Base-by-base conservation (phyloP, 352 stramenopile genomes). In the Plasmopara halstedii region DNA sequence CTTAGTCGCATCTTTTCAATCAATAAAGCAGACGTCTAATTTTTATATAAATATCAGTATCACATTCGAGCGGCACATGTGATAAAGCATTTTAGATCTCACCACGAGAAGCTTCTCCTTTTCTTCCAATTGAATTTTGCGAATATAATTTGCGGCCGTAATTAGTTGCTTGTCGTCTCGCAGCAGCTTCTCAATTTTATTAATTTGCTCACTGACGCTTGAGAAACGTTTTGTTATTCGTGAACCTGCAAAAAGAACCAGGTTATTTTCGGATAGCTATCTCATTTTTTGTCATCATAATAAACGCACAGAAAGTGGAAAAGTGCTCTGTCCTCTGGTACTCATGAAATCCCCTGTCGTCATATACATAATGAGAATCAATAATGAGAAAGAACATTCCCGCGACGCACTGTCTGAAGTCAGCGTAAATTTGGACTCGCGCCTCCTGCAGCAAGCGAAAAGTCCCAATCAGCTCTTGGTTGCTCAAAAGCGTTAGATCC, bases 61-160 rank as follows among this genome's bases (percentile, higher is more conserved):
- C n/a, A n/a, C n/a, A n/a, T n/a, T n/a, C n/a, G n/a, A n/a, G n/a
- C n/a, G n/a, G n/a, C n/a, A n/a, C n/a, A n/a, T n/a, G n/a, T n/a
- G n/a, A n/a, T n/a, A n/a, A n/a, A n/a, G n/a, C n/a, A 35, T 2
- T 22, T 13, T 13, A 39, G 14, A 20, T 38, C 22, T 6, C 59
- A 88, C 76, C 38, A 91, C 39, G 19, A 93, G 54, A 23, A 93
- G 59, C 35, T 93, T 93, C 20, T 91, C 79, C 42, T 90, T 91
- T 38, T 93, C 82, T 46, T 89, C 58, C 20, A 65, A 2, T 36
- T 93, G 82, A 19, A 93, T 40, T 39, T 80, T 80, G 46, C 82
- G 82, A n/a, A 93, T 47, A 39, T 72, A 59, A 23, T 81, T 48
- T 15, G 79, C 76, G 14, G 89, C 54, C 21, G 46, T 21, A 11